Base-by-base conservation (phyloP, 345 rosid species). In the Eucalyptus caleyi region DNA sequence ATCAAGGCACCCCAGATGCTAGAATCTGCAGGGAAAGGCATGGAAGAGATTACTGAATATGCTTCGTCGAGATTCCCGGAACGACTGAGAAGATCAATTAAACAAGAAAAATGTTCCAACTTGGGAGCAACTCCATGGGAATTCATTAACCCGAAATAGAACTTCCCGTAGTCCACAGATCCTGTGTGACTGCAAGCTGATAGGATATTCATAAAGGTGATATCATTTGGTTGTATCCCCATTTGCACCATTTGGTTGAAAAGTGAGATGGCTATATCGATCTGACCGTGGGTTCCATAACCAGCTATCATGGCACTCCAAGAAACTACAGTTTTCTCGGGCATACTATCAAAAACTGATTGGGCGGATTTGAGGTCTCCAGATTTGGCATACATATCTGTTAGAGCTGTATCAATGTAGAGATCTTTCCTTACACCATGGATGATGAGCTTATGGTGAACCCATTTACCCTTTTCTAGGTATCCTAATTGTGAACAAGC, bases 271-370 rank as follows among this genome's bases (percentile, higher is more conserved):
- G 98, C 96, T 1, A 93, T 88, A 87, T 90, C 89, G 4, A 94
- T 89, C 89, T 90, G 88, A 56, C 98, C 99, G n/a, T 97, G 98
- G 90, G 95, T 87, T 82, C 99, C 99, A 83, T 94, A 95, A 54
- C 99, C 98, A 14, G 96, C 97, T n/a, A 97, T 95, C 88, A 97
- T 96, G 50, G 97, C 95, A 90, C 96, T 96, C 98, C 99, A 97
- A 24, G 98, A 91, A 87, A 97, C 92, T 65, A 95, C 86, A 83
- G 93, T 96, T 92, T 92, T 95, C 93, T 80, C 65, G 4, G 72
- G 32, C 87, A 87, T 67, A 11, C 81, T 82, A 42, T 90, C 62
- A 37, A 90, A 90, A 62, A 90, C 47, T 8, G 82, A 89, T 93
- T 90, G 93, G 90, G 99, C 97, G 37, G 95, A 95, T 86, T 89